Evolutionary conservation across 2,329 filamentous ascomycete genomes (phyloP).

Genomic region (Colletotrichum lini): DNA sequence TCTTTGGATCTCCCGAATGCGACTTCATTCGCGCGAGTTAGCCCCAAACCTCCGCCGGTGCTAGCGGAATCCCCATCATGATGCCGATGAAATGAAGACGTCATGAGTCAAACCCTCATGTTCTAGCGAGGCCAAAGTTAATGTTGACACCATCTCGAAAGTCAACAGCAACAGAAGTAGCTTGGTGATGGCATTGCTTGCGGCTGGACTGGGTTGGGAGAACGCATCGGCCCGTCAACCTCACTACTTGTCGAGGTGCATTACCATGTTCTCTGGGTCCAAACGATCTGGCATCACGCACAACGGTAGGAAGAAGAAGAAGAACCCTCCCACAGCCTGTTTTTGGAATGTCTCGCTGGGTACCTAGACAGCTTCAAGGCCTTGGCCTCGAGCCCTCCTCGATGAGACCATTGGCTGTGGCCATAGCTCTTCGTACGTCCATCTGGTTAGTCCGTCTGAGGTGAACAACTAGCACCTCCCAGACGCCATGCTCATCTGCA

Average conservation of each 20-base stretch:
- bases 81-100: constrained; percentile 13
- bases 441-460: constrained; percentile 9
- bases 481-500: not conserved
- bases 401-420: not conserved
- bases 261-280: not conserved
- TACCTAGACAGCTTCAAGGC: not conserved
- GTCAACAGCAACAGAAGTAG: not conserved
- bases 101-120: not conserved
- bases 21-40: constrained; percentile 16
- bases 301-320: not conserved
- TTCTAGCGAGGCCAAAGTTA: not conserved
- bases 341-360: not conserved
- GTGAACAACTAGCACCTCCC: not conserved
- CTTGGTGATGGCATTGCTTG: not conserved
- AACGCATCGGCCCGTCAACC: not conserved
- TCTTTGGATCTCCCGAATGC: constrained; percentile 25
- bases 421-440: not conserved
- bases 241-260: not conserved
- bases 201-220: not conserved
- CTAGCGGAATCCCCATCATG: constrained; percentile 15
- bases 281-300: not conserved
- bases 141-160: not conserved
- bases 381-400: not conserved
- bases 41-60: constrained; percentile 12
- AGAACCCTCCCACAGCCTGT: not conserved